phyloP scores from a whole-genome alignment of 2,329 filamentous ascomycete species.

The Penicillium palitans region DNA sequence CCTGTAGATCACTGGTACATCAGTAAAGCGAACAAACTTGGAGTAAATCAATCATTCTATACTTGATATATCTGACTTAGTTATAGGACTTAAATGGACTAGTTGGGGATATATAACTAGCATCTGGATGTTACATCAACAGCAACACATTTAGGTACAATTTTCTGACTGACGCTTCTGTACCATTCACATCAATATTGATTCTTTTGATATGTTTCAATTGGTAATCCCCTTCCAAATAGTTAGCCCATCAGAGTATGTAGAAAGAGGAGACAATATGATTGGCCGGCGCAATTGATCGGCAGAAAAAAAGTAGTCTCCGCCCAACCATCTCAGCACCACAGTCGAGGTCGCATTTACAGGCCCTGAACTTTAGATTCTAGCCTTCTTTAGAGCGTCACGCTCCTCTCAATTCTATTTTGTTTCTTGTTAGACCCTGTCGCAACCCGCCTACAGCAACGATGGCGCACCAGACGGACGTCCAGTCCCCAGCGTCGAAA shows the following conservation, averaged over 20 bases:
- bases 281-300: constrained; percentile 8
- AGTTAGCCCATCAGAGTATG: not conserved
- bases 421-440: not conserved
- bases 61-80: too few relatives aligned
- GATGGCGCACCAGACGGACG: constrained; percentile 8
- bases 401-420: not conserved
- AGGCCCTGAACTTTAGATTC: not conserved
- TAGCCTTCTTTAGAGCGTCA: not conserved
- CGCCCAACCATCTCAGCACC: constrained; percentile 3
- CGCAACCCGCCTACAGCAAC: not conserved
- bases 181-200: not conserved
- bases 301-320: constrained; percentile 16
- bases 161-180: not conserved
- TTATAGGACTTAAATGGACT: not conserved
- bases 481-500: constrained; percentile 55
- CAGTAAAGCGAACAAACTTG: not conserved
- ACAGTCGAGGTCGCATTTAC: constrained; percentile 4
- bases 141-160: not conserved
- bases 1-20: too few relatives aligned
- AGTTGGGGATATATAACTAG: not conserved
- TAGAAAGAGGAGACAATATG: not conserved
- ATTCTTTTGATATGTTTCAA: not conserved
- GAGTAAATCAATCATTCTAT: not conserved
- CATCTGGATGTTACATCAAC: not conserved
- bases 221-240: not conserved